Base-by-base conservation (phyloP, 306 rosid genomes). In the Ammopiptanthus mongolicus region DNA sequence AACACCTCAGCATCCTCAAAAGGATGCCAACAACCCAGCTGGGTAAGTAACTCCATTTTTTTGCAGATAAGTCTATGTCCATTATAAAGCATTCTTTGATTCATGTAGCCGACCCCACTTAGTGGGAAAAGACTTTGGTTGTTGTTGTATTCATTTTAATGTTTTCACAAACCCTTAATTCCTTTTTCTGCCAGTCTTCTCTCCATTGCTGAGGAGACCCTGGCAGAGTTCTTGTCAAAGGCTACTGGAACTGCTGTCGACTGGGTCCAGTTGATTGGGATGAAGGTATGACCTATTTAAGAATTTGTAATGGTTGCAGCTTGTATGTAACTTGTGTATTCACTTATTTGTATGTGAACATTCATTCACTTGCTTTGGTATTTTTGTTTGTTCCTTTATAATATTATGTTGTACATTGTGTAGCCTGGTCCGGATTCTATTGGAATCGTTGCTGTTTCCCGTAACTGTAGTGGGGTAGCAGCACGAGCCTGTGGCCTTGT, bases 181-280 rank as follows among this genome's bases (percentile, higher is more conserved):
- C 2, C 18, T 41, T 41, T 52, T 9, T 53, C 4, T 10, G 4
- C 10, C 67, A 91, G 98, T 88, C 98, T 95, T 78, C 96, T 91
- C 36, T 96, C 97, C 8, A 80, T 95, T 17, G 98, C 98, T 1
- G 97, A 95, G 95, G 98, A 90, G 96, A 92, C 98, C 98, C 86
- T 95, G 95, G 98, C 98, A 87, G 98, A 95, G 98, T 95, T 95
- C 95, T 96, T 95, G 77, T 90, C 98, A 55, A 95, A 95, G 96
- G 98, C 98, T 87, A 95, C 98, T 36, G 97, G 98, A 88, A 95
- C 98, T 86, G 98, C 98, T 95, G 97, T 95, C 88, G 91, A 95
- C 97, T 95, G 98, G 98, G 98, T 95, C 77, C 98, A 95, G 95
- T 90, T 91, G 96, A 95, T 95, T 95, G 98, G 98, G 98, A 95